These are phyloP conservation scores for Nidula microcarpa DNA, from an alignment of 768 basidiomycete genomes.

Conservation along the genomic window DNA sequence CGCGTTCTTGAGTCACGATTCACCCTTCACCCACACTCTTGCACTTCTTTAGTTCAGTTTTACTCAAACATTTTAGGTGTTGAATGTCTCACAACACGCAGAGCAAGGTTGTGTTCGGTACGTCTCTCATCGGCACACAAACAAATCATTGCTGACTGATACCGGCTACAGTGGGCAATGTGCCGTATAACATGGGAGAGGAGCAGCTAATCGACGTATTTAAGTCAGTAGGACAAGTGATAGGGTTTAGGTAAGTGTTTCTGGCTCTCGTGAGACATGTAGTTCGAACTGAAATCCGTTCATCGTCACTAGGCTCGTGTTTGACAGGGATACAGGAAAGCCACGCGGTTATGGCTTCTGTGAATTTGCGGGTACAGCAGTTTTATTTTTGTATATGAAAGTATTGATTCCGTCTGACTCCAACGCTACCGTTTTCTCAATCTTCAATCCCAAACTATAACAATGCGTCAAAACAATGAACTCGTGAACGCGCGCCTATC, in stretches of 20 bases:
- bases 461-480: background rate
- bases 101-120: constrained; percentile 77
- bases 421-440: constrained; percentile 15
- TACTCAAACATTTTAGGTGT: no score
- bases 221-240: constrained; percentile 83
- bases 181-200: constrained; percentile 88
- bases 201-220: constrained; percentile 87
- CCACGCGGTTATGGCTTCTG: constrained; percentile 93
- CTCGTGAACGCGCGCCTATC: no score
- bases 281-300: no score
- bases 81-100: constrained; percentile 21
- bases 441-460: constrained; percentile 4
- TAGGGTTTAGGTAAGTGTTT: constrained; percentile 72
- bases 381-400: constrained; percentile 21
- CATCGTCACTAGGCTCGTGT: constrained; percentile 59
- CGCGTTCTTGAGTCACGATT: no score
- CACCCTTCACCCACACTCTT: no score
- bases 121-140: constrained; percentile 15
- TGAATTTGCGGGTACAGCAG: constrained; percentile 81
- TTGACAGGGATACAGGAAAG: constrained; percentile 91
- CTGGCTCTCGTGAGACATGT: no score
- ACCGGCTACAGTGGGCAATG: constrained; percentile 66
- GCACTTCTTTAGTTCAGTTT: no score
- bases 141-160: background rate
- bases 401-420: constrained; percentile 33